Evolutionary conservation across 2,329 filamentous ascomycete genomes (phyloP).

Genomic region (Cladosporium sp.): DNA sequence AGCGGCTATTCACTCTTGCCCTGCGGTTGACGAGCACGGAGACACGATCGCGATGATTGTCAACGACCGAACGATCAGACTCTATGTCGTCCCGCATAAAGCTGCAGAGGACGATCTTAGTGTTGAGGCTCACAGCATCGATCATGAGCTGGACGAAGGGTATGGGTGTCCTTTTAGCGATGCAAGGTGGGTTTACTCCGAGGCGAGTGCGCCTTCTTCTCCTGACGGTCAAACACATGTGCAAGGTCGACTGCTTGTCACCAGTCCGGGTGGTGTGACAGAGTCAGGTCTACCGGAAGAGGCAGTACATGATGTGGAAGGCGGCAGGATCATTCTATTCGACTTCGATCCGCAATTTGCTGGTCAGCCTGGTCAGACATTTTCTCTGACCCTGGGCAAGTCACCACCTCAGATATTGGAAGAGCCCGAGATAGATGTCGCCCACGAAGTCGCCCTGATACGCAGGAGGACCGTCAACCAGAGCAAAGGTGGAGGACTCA

Average conservation of each 20-base stretch:
- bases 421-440: conserved; percentile 31
- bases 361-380: conserved; percentile 35
- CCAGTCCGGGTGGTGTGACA: conserved; percentile 32
- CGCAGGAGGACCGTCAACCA: conserved; percentile 34
- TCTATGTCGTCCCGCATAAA: conserved; percentile 33
- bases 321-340: conserved; percentile 34
- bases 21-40: conserved; percentile 33
- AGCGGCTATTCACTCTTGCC: conserved; percentile 33
- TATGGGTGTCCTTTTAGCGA: conserved; percentile 36
- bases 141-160: conserved; percentile 35
- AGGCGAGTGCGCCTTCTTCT: conserved; percentile 25
- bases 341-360: conserved; percentile 32
- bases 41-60: conserved; percentile 36
- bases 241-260: conserved; percentile 32
- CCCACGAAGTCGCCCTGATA: conserved; percentile 32
- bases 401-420: conserved; percentile 31
- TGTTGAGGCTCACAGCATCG: conserved; percentile 35
- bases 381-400: conserved; percentile 32
- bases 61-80: conserved; percentile 33
- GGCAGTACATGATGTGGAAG: conserved; percentile 32
- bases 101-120: conserved; percentile 24
- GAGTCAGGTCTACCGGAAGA: conserved; percentile 28
- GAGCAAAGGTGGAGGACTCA: conserved; percentile 28
- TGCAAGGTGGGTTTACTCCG: conserved; percentile 32
- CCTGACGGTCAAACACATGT: conserved; percentile 23